Evolutionary conservation across 1,284 basidiomycete species (phyloP).

Genomic region (Leucoagaricus sp.): DNA sequence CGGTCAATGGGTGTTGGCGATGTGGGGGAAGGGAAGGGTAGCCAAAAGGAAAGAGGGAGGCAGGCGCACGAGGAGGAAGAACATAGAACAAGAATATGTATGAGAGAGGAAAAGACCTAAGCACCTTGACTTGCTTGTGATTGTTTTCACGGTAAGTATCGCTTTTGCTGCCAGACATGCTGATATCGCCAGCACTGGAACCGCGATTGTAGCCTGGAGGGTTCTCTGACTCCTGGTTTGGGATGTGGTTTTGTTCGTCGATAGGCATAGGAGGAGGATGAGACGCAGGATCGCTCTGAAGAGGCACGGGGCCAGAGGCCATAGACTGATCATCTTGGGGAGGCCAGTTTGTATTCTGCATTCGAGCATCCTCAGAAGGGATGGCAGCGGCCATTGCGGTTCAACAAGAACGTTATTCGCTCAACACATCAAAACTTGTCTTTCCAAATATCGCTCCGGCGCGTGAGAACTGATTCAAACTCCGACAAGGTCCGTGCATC

Average conservation of each 20-base stretch:
- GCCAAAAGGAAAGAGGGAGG: conserved; percentile 7
- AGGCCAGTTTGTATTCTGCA: conserved; percentile 51
- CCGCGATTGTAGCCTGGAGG: conserved; percentile 45
- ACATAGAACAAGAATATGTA: conserved; percentile 19
- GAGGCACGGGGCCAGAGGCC: conserved; percentile 45
- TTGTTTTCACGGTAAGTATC: conserved; percentile 50
- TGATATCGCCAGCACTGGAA: conserved; percentile 46
- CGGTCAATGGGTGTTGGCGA: not conserved
- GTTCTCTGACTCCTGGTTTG: conserved; percentile 44
- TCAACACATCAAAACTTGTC: not conserved
- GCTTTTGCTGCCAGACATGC: conserved; percentile 41
- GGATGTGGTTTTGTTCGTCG: conserved; percentile 39
- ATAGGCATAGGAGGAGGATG: conserved; percentile 42
- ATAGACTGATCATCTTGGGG: conserved; percentile 57
- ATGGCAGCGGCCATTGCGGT: conserved; percentile 51
- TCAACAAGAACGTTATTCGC: conserved; percentile 10
- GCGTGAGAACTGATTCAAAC: conserved; percentile 11
- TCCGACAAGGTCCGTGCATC: conserved; percentile 20
- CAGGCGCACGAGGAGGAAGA: conserved; percentile 9
- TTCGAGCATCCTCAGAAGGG: conserved; percentile 34
- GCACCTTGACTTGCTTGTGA: conserved; percentile 85
- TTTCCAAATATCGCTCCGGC: conserved; percentile 1
- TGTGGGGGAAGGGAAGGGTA: not conserved
- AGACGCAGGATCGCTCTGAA: conserved; percentile 32
- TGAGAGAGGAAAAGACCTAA: conserved; percentile 70